These are phyloP conservation scores for Trichoderma sp. DNA, from an alignment of 2,329 filamentous ascomycete species.

Conservation along the genomic window DNA sequence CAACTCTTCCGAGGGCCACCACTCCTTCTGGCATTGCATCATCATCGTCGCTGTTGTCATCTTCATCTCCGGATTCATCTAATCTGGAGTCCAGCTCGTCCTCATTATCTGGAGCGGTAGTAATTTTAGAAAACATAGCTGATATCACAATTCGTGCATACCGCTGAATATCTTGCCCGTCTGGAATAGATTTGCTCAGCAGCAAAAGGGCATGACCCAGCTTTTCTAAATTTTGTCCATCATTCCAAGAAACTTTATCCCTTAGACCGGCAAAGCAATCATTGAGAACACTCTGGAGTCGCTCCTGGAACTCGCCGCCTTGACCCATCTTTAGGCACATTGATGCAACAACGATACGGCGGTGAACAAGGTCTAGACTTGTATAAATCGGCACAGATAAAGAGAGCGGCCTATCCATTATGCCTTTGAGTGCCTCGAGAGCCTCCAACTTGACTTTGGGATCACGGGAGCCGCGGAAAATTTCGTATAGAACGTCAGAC, in stretches of 20 bases:
- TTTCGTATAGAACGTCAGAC: slow-evolving; percentile 23
- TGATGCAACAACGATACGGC: slow-evolving; percentile 22
- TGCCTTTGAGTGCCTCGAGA: slow-evolving; percentile 20
- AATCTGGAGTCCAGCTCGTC: not conserved
- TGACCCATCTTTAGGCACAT: slow-evolving; percentile 29
- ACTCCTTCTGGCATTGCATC: not conserved
- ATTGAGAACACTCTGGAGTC: slow-evolving; percentile 23
- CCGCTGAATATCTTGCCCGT: slow-evolving; percentile 19
- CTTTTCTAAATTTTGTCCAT: slow-evolving; percentile 21
- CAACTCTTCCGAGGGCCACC: not conserved
- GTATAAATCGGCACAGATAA: slow-evolving; percentile 24
- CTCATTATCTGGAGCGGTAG: not conserved
- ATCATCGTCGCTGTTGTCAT: slow-evolving; percentile 1
- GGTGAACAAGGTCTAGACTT: slow-evolving; percentile 15
- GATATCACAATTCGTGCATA: slow-evolving; percentile 26
- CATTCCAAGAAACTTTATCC: slow-evolving; percentile 29
- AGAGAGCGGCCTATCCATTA: slow-evolving; percentile 23
- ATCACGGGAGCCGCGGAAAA: slow-evolving; percentile 25
- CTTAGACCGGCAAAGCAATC: slow-evolving; percentile 23
- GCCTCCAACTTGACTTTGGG: slow-evolving; percentile 23
- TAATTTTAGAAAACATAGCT: slow-evolving; percentile 26
- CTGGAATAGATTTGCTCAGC: slow-evolving; percentile 19
- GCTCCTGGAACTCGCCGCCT: slow-evolving; percentile 23
- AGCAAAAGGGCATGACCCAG: slow-evolving; percentile 23
- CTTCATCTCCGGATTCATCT: slow-evolving; percentile 4